Percentiles rank a stretch among this genome's conserved stretches.
phyloP scores from a whole-genome alignment of 768 basidiomycete genomes.

The Trametes coccinea region DNA sequence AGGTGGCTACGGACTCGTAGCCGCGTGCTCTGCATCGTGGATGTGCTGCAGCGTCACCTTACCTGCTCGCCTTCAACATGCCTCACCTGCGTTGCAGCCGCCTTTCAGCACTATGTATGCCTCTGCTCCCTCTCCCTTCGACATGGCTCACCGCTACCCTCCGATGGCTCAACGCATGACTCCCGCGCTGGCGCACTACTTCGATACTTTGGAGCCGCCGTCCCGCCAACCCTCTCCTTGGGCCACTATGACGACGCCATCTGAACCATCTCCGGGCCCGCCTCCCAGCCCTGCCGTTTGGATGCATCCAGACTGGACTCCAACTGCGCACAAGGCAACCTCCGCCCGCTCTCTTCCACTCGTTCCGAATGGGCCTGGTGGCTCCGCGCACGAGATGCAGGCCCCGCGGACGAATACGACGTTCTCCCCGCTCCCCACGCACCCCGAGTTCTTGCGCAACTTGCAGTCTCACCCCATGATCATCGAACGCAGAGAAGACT shows the following conservation, averaged over 20 bases:
- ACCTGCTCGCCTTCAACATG: conserved; percentile 9
- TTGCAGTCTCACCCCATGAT: conserved; percentile 20
- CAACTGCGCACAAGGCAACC: neutral
- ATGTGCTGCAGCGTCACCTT: neutral
- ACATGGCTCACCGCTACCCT: neutral
- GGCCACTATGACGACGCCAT: conserved; percentile 12
- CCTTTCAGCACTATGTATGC: conserved; percentile 5
- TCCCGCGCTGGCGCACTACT: neutral
- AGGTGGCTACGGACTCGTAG: conserved; percentile 7
- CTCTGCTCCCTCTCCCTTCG: neutral
- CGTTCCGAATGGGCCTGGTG: neutral
- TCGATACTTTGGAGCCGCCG: conserved; percentile 5
- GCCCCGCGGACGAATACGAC: conserved; percentile 12
- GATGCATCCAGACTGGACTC: conserved; percentile 20
- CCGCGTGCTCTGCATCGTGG: conserved; percentile 11
- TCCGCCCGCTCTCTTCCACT: conserved; percentile 13
- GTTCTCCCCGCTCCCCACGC: conserved; percentile 14
- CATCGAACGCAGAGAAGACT: conserved; percentile 2
- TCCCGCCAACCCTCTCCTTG: conserved; percentile 10
- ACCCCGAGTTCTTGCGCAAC: conserved; percentile 19
- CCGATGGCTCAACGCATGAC: conserved; percentile 1
- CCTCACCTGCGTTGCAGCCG: conserved; percentile 16
- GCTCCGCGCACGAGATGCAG: neutral
- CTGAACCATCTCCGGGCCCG: conserved; percentile 13
- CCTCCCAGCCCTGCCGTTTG: conserved; percentile 19